Evolutionary conservation across 2,329 filamentous ascomycete genomes (phyloP), one percentile per base, ranked within the genome.

Genomic region (Colletotrichum sp.): DNA sequence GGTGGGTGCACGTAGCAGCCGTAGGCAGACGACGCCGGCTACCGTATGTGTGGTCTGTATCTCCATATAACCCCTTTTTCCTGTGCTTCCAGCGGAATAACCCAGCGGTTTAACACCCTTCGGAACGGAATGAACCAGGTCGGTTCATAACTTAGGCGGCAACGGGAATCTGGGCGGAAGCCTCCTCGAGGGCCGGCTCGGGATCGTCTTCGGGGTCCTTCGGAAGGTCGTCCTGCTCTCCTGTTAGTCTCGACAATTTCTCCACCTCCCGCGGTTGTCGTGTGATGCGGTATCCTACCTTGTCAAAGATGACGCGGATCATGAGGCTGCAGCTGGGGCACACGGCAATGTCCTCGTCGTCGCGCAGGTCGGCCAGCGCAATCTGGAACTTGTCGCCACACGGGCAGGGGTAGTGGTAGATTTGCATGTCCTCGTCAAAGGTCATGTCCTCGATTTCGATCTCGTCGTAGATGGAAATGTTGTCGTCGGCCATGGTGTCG

Each of bases 391-490:
- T 92, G 87, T 99, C 97, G 87, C 97, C 97, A 86, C 97, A 99
- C 2, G 97, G 97, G 84, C 97, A 99, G 16, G 97, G 97, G 84
- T 98, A 98, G 86, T 96, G 94, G 88, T 98, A 99, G 80, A 98
- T 93, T 84, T 98, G 94, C 55, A 96, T 90, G 6, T 90, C 89
- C 63, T 92, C 87, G 85, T 98, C 96, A 84, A 92, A 98, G 81
- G 94, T 97, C 96, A 98, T 98, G 86, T 99, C 97, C 85, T 99
- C 96, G 87, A 99, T 98, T 85, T 99, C 96, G 85, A 99, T 96
- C 86, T 98, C 96, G 82, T 99, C 96, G 88, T 98, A 99, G 84
- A 98, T 95, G 79, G 94, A 92, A 73, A 94, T 85, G 69, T 91
- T 89, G 78, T 93, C 91, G 82, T 93, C 92, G 43, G 92, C 89